Base-by-base conservation (phyloP, 2,329 filamentous ascomycete species). In the Pseudogymnoascus sp. region DNA sequence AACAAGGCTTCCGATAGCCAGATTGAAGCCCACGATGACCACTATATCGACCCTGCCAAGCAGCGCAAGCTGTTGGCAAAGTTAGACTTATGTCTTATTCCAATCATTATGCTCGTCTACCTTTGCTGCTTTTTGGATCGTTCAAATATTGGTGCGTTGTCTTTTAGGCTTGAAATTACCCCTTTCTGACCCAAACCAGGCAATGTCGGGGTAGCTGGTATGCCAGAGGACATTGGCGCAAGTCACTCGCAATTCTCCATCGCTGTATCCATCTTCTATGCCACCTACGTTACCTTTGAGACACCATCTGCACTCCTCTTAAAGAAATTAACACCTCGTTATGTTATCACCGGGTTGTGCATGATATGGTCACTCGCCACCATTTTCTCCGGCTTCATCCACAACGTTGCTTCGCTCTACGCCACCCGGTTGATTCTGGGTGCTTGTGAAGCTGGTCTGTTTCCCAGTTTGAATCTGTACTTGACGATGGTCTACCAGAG, bases 51-150 rank as follows among this genome's bases (percentile, higher is more conserved):
- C 63, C 72, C 74, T 1, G 71, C 68, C 25, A 77, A 76, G 62
- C 79, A 81, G 67, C 72, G 68, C 61, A 76, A 73, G 61, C 70
- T 81, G 4, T 73, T 81, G 31, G 68, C 72, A 37, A 81, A 80
- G 62, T 69, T 81, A 18, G 79, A 81, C 61, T 36, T 75, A 2
- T 73, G 74, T 9, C 75, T 80, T 59, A 75, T 77, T 21, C 60
- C 60, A 13, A 45, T 64, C 64, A 79, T 84, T 63, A 81, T 81
- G 75, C 70, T 81, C 39, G 75, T 82, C 5, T 85, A 83, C 65
- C 66, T 85, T 25, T 75, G 76, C 4, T 82, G 78, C 63, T 82
- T 81, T 65, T 72, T 83, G 48, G 82, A 85, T 69, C 75, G 82
- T 31, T 55, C 45, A 18, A 55, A 55, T n/a, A 55, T 55, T 55